phyloP scores from a whole-genome alignment of 768 basidiomycete genomes.

The Rhodocollybia butyracea region DNA sequence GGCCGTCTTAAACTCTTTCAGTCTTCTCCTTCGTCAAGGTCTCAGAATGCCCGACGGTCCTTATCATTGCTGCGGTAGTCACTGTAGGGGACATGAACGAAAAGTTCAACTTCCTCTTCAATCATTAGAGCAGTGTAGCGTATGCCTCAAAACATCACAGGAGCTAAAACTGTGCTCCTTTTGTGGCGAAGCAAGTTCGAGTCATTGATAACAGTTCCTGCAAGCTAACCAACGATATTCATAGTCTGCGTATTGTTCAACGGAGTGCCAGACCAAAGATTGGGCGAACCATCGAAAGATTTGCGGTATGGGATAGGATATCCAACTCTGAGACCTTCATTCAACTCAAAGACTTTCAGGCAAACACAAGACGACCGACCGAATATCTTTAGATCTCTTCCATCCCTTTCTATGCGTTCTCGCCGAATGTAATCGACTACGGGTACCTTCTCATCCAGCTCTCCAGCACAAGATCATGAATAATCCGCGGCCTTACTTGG shows the following conservation, averaged over 20 bases:
- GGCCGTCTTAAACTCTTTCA: no score
- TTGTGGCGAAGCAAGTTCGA: neutral
- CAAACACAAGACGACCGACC: constrained; percentile 33
- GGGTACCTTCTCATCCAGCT: constrained; percentile 7
- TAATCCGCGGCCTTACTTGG: neutral
- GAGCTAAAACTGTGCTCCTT: neutral
- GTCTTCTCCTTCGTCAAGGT: no score
- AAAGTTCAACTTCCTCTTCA: neutral
- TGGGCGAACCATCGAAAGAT: constrained; percentile 26
- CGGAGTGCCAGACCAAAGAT: constrained; percentile 27
- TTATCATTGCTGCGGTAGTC: no score
- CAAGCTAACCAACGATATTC: neutral
- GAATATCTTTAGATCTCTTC: constrained; percentile 28
- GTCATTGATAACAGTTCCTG: neutral
- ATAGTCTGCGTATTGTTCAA: constrained; percentile 24
- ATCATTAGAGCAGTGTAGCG: neutral
- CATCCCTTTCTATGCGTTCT: constrained; percentile 29
- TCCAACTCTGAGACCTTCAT: neutral
- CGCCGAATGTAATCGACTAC: constrained; percentile 17
- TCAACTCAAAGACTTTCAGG: neutral
- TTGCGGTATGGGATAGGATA: constrained; percentile 25
- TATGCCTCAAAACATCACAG: neutral
- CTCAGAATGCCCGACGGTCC: no score
- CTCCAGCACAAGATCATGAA: neutral
- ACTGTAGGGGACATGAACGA: no score